These are phyloP conservation scores for Helicocarpus griseus DNA, from an alignment of 2,329 filamentous ascomycete genomes.

Conservation along the genomic window DNA sequence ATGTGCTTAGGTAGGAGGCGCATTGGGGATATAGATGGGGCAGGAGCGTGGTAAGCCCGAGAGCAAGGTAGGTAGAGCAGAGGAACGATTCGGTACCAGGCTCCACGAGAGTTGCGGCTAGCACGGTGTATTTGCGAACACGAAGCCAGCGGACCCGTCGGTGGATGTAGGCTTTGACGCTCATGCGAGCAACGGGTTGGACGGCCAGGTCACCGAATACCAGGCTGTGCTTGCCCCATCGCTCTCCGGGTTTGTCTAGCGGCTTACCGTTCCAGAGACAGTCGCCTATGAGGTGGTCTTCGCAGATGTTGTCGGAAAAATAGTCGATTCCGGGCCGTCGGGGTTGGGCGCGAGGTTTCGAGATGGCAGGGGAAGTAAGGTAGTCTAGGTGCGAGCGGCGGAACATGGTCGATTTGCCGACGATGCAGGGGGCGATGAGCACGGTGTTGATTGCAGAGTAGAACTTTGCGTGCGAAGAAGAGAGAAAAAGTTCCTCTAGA, in stretches of 20 bases:
- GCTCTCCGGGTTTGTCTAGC: conserved; percentile 26
- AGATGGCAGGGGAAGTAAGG: conserved; percentile 48
- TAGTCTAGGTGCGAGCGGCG: conserved; percentile 78
- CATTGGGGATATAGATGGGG: conserved; percentile 47
- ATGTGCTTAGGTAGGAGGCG: conserved; percentile 51
- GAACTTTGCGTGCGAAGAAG: conserved; percentile 90
- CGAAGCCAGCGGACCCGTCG: conserved; percentile 82
- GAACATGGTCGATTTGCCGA: conserved; percentile 99
- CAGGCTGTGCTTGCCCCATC: conserved; percentile 68
- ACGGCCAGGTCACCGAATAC: conserved; percentile 79
- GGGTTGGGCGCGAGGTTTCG: conserved; percentile 29
- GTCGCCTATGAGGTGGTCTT: conserved; percentile 93
- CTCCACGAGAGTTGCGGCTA: conserved; percentile 80
- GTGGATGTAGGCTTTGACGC: conserved; percentile 64
- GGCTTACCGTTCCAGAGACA: conserved; percentile 60
- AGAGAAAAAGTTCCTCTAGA: conserved; percentile 90
- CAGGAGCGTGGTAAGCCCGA: conserved; percentile 60
- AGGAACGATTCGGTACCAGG: conserved; percentile 83
- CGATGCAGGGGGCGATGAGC: conserved; percentile 78
- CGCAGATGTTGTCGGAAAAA: conserved; percentile 94
- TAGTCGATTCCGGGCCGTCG: conserved; percentile 67
- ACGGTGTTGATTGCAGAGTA: conserved; percentile 96
- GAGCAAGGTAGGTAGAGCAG: conserved; percentile 72
- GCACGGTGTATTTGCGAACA: conserved; percentile 88
- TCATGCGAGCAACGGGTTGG: conserved; percentile 79